Conservation (phyloP, 2,329 filamentous ascomycete genomes). For the Phaeosphaeriaceae sp. region DNA sequence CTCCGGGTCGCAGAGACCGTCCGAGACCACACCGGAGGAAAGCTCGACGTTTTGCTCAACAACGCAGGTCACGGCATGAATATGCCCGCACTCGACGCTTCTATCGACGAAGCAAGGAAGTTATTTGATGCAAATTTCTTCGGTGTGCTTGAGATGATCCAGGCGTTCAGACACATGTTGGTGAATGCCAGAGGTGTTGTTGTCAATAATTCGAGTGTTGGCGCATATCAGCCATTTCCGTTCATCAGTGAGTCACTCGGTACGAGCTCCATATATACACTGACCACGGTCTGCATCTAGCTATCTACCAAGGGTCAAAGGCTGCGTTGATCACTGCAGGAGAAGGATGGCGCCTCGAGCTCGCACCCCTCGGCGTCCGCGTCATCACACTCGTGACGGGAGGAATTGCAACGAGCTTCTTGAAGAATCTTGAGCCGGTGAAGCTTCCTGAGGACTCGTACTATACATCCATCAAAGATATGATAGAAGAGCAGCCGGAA, state of each 20-base stretch:
- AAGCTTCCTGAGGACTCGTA: constrained; percentile 1
- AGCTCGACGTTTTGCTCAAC: constrained; percentile 47
- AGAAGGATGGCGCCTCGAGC: constrained; percentile 24
- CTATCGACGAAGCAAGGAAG: constrained; percentile 16
- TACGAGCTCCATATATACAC: neutral
- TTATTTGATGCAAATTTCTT: constrained; percentile 50
- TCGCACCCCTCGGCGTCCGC: constrained; percentile 22
- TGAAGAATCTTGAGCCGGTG: neutral
- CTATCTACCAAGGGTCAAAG: constrained; percentile 44
- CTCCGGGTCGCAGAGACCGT: constrained; percentile 7
- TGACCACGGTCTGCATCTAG: neutral
- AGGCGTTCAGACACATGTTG: constrained; percentile 44
- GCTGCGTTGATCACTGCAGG: constrained; percentile 40
- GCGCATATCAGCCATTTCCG: constrained; percentile 1
- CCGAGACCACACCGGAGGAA: constrained; percentile 7
- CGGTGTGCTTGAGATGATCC: constrained; percentile 44
- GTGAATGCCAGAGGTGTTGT: constrained; percentile 17
- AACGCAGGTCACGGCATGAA: constrained; percentile 51
- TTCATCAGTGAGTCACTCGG: constrained; percentile 1
- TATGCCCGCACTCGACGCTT: constrained; percentile 42
- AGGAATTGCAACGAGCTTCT: constrained; percentile 11
- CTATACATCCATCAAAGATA: neutral
- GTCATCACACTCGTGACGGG: constrained; percentile 24
- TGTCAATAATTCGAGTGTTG: constrained; percentile 16
- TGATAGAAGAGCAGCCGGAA: neutral